Conservation (phyloP, 106 monocot genomes). For the Acorus calamus region DNA sequence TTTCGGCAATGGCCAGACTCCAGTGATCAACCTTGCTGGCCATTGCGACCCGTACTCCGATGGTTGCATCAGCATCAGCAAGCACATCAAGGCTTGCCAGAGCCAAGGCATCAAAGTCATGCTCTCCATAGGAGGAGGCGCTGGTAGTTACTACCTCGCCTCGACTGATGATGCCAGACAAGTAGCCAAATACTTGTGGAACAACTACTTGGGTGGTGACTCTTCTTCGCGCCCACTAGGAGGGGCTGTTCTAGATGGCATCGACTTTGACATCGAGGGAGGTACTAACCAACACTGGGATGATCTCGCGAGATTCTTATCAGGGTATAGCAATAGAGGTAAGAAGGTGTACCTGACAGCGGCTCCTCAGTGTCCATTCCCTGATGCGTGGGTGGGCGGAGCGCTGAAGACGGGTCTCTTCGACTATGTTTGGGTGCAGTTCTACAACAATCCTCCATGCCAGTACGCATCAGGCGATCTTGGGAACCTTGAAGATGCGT, state of each 20-base stretch:
- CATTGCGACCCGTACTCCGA: neutral
- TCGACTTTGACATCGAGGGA: constrained; percentile 5
- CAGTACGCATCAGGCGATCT: constrained; percentile 8
- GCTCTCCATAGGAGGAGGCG: neutral
- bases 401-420: constrained; percentile 12
- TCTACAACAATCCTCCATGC: constrained; percentile 18
- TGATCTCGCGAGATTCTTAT: neutral
- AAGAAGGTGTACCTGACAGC: constrained; percentile 10
- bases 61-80: neutral
- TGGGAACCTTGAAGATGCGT: neutral
- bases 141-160: neutral
- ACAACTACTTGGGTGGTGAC: neutral
- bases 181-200: constrained; percentile 1
- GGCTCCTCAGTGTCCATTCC: constrained; percentile 21
- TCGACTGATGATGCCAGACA: neutral
- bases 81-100: neutral
- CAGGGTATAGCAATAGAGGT: neutral
- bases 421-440: constrained; percentile 26
- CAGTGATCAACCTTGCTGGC: neutral
- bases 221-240: constrained; percentile 2
- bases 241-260: constrained; percentile 4
- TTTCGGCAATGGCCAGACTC: neutral
- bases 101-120: neutral
- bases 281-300: neutral
- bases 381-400: neutral